Conservation (phyloP, 1,139 yeast genomes). For the Kodamaea alishanica region DNA sequence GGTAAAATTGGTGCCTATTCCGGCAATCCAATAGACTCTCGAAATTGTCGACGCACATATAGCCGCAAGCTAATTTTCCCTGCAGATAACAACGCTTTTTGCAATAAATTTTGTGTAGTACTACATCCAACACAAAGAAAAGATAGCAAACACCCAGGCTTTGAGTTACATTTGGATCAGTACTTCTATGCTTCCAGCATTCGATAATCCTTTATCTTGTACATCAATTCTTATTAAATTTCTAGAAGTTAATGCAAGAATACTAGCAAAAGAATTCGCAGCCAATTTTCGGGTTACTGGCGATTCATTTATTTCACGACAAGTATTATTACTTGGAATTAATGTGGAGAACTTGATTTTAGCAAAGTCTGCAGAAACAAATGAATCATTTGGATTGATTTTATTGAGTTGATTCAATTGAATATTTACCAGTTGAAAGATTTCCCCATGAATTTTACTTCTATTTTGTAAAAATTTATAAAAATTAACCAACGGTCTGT, state of each 20-base stretch:
- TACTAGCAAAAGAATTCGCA: slow-evolving; percentile 37
- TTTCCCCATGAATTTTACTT: slow-evolving; percentile 8
- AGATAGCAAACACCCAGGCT: neutral
- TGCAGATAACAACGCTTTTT: no score
- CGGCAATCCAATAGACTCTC: no score
- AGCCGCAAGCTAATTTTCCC: no score
- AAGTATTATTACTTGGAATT: slow-evolving; percentile 16
- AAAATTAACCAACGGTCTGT: slow-evolving; percentile 13
- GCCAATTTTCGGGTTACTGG: slow-evolving; percentile 25
- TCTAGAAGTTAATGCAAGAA: slow-evolving; percentile 35
- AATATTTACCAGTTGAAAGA: slow-evolving; percentile 4
- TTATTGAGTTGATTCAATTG: slow-evolving; percentile 4
- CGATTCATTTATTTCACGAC: slow-evolving; percentile 9
- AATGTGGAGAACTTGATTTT: slow-evolving; percentile 15
- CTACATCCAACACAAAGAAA: neutral
- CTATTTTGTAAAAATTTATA: slow-evolving; percentile 12
- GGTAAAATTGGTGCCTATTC: no score
- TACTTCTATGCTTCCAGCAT: neutral
- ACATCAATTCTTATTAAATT: slow-evolving; percentile 5
- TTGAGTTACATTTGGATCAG: neutral
- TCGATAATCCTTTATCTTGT: neutral
- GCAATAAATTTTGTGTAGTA: neutral
- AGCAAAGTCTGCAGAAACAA: slow-evolving; percentile 4
- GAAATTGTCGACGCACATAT: no score
- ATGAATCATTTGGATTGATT: neutral